Evolutionary conservation across 768 basidiomycete species (phyloP), one percentile per base, ranked within the genome.

Genomic region (Strobilomyces dryophilus): DNA sequence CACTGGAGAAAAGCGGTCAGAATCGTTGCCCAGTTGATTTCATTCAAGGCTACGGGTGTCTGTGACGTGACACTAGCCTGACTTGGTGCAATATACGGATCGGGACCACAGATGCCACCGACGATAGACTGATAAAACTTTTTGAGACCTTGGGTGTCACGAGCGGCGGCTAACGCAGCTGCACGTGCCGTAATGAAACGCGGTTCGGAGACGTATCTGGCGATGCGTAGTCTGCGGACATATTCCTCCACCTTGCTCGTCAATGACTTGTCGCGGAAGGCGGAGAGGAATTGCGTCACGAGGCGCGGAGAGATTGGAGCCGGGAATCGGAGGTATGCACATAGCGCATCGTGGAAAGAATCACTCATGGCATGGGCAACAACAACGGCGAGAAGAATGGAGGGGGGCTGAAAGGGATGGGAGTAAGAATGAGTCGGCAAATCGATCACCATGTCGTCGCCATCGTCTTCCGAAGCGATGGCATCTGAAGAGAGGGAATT

Each of bases 1-100:
- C 77, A 75, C 51, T 74, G 76, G 39, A 90, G 69, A 58, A 90
- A 89, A 14, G 78, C 82, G 2, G 76, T 74, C 47, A 93, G 67
- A 60, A 92, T 85, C 2, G 80, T 74, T 0, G 77, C 76, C 87
- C 89, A 91, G 27, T 74, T 70, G 9, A 75, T 66, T 54, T 82
- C 79, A 3, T 80, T 77, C 61, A 92, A 70, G 9, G 76, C 66
- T 8, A 86, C 71, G 8, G 76, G 71, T 54, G 67, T 79, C 17
- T 65, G 61, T 3, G 66, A 46, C 4, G 76, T 75, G 21, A 75
- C 55, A 11, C 50, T 61, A 9, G 74, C 67, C 20, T 73, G 68
- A 40, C 74, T 64, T 15, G 77, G 62, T 20, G 83, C 76, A 47
- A 87, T 68, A 70, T 79, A 89, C 1, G 83, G 74, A 39, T 81